Conservation (phyloP, 176 grass and related monocot species). For the Musa troglodytarum region DNA sequence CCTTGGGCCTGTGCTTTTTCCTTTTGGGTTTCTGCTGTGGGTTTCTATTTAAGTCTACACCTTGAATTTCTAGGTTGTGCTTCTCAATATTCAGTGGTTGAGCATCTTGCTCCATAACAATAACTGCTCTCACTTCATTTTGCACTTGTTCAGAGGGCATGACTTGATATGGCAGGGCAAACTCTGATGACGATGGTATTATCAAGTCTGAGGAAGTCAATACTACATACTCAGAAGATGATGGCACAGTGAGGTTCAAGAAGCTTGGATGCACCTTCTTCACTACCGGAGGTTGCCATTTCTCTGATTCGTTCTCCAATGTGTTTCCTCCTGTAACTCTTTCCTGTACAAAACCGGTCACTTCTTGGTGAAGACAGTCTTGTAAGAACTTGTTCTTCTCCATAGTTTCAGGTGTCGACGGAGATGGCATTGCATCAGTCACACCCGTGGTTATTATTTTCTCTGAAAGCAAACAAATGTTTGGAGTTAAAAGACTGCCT, state of each 20-base stretch:
- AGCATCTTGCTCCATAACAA: constrained; percentile 15
- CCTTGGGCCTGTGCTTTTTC: constrained; percentile 79
- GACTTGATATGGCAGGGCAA: constrained; percentile 1
- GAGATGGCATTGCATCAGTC: background rate
- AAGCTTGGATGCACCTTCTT: background rate
- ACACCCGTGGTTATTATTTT: background rate
- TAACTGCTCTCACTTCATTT: background rate
- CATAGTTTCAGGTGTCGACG: background rate
- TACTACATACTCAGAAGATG: background rate
- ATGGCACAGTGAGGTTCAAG: background rate
- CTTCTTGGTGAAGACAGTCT: background rate
- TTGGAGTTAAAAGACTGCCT: background rate
- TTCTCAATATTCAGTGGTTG: constrained; percentile 16
- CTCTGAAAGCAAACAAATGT: background rate
- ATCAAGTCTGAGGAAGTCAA: background rate
- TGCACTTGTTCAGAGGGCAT: constrained; percentile 21
- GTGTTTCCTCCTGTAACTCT: background rate
- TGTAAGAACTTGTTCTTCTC: background rate
- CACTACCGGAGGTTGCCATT: background rate
- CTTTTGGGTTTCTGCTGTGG: constrained; percentile 48
- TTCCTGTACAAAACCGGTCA: background rate
- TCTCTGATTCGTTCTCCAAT: background rate
- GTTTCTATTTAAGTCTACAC: constrained; percentile 45
- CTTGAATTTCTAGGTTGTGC: constrained; percentile 21
- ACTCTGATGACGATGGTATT: constrained; percentile 1